phyloP scores from a whole-genome alignment of 495 filamentous ascomycete species.

The Tuber borchii region DNA sequence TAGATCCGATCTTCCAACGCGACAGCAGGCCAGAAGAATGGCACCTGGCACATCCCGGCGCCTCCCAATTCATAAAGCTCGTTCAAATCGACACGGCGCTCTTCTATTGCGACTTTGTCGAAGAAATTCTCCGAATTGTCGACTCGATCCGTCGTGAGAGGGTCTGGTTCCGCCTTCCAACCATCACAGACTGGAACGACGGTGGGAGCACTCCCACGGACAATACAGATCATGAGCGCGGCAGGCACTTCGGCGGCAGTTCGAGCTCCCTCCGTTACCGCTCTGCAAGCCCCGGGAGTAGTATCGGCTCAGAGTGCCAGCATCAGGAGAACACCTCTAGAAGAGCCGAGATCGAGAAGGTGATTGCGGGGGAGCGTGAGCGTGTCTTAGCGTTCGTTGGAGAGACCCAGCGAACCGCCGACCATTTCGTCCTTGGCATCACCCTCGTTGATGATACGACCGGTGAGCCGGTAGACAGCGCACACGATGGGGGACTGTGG shows the following conservation, averaged over 20 bases:
- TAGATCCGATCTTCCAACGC: conserved; percentile 10
- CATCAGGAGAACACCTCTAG: conserved; percentile 2
- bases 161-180: conserved; percentile 26
- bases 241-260: not conserved
- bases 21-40: conserved; percentile 11
- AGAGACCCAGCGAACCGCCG: conserved; percentile 24
- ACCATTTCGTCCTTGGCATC: conserved; percentile 21
- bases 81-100: conserved; percentile 28
- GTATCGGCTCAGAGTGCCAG: not conserved
- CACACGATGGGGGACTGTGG: conserved; percentile 30
- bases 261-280: conserved; percentile 8
- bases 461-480: conserved; percentile 16
- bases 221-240: not conserved
- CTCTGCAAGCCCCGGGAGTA: conserved; percentile 9
- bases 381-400: conserved; percentile 19
- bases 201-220: conserved; percentile 6
- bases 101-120: conserved; percentile 27
- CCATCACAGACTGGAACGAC: conserved; percentile 18
- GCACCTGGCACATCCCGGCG: conserved; percentile 17
- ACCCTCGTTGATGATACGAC: conserved; percentile 25
- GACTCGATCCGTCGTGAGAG: conserved; percentile 27
- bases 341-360: not conserved
- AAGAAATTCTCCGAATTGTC: conserved; percentile 28
- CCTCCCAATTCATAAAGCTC: conserved; percentile 29
- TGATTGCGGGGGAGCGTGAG: conserved; percentile 13